Evolutionary conservation across 2,329 filamentous ascomycete genomes (phyloP), one percentile per base, ranked within the genome.

Genomic region (Trichoderma brevicompactum): DNA sequence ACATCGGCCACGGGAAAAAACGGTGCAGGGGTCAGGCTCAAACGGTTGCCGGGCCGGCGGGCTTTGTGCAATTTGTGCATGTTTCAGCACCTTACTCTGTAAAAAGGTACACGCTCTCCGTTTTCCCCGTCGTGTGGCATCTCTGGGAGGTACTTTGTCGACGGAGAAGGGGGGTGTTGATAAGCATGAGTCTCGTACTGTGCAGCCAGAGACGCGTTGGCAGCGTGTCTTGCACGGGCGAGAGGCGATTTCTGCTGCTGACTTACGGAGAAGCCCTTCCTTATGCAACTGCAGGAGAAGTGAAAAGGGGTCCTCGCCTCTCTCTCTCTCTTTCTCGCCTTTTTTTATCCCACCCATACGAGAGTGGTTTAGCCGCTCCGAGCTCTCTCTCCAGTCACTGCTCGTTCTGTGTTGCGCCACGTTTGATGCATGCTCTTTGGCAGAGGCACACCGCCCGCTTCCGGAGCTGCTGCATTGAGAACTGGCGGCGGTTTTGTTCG

Each of bases 151-250:
- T 62, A 62, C 59, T 53, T 61, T 10, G 12, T 15, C 49, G 38
- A 17, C 1, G 6, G 34, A 41, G 36, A 12, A 19, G 17, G 38
- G 38, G 38, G 9, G 48, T 44, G 41, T 23, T 19, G 59, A 62
- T 34, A 28, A 44, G 46, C 36, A 6, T 19, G 40, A 23, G 41
- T 38, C 15, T 50, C 55, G 32, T 58, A 58, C 54, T 58, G 56
- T 62, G 49, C 36, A 10, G 59, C 34, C 59, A 34, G 59, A 34
- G 59, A 43, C 48, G 59, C 59, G 49, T 41, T 38, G 38, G 40
- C 59, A 44, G 28, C 49, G 59, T 46, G 58, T 44, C n/a, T n/a
- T n/a, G n/a, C n/a, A n/a, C n/a, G n/a, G n/a, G n/a, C n/a, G n/a
- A n/a, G n/a, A 62, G 7, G 36, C 43, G 48, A 38, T 15, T 15